Percentiles rank a stretch among this genome's conserved stretches.
These are phyloP conservation scores for Coemansia sp. DNA, from an alignment of 192 early-diverging fungal species.

Conservation along the genomic window DNA sequence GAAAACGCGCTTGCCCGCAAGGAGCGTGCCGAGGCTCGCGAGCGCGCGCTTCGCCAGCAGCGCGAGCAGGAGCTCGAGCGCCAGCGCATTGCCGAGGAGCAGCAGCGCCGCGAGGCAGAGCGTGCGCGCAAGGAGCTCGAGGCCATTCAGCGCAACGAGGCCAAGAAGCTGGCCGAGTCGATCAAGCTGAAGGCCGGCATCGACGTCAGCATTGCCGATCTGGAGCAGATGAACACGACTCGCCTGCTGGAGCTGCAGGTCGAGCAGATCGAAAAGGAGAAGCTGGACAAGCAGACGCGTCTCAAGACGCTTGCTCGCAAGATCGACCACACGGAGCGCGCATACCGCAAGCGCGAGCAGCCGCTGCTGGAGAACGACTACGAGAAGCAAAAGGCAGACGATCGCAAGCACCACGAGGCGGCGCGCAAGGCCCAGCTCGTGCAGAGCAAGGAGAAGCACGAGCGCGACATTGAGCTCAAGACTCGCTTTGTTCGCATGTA, in stretches of 20 bases:
- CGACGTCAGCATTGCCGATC: slow-evolving; percentile 63
- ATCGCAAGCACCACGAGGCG: slow-evolving; percentile 74
- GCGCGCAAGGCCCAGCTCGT: slow-evolving; percentile 68
- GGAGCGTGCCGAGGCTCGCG: slow-evolving; percentile 82
- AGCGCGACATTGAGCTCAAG: slow-evolving; percentile 73
- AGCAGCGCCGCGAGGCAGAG: slow-evolving; percentile 76
- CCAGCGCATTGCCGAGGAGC: slow-evolving; percentile 80
- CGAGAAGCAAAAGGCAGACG: slow-evolving; percentile 80
- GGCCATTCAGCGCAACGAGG: slow-evolving; percentile 78
- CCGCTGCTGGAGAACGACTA: slow-evolving; percentile 89
- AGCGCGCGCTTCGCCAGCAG: slow-evolving; percentile 65
- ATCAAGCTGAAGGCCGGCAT: slow-evolving; percentile 65
- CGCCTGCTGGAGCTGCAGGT: slow-evolving; percentile 80
- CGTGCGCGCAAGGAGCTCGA: slow-evolving; percentile 71
- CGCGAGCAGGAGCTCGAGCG: slow-evolving; percentile 82
- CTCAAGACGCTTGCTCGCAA: slow-evolving; percentile 72
- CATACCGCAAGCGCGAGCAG: slow-evolving; percentile 86
- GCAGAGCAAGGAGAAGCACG: slow-evolving; percentile 63
- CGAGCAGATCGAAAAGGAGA: slow-evolving; percentile 88
- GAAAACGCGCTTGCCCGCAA: slow-evolving; percentile 70
- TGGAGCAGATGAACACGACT: slow-evolving; percentile 78
- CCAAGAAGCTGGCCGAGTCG: slow-evolving; percentile 78
- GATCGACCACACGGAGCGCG: slow-evolving; percentile 90
- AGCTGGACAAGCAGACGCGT: slow-evolving; percentile 73
- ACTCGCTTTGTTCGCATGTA: slow-evolving; percentile 75